Evolutionary conservation across 73 alveolate genomes (phyloP).

Genomic region (Stentor coeruleus): DNA sequence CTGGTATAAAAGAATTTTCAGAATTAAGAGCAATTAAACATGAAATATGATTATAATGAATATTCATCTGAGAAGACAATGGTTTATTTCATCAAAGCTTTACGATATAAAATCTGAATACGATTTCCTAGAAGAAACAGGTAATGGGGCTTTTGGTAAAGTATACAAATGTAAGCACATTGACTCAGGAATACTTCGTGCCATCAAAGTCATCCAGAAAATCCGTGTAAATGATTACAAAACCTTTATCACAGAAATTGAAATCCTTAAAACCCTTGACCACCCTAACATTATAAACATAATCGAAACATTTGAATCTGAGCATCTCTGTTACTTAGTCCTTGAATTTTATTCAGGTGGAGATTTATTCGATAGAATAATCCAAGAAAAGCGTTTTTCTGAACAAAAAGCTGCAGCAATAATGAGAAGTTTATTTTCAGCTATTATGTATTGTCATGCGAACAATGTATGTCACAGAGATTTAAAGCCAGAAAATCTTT

Average conservation of each 20-base stretch:
- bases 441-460: conserved; percentile 57
- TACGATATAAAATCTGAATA: too few relatives aligned
- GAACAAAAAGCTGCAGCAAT: conserved; percentile 40
- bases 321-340: conserved; percentile 26
- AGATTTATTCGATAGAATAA: conserved; percentile 43
- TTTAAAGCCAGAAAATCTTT: conserved; percentile 62
- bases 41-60: too few relatives aligned
- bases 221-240: too few relatives aligned
- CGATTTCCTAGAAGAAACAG: too few relatives aligned
- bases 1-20: too few relatives aligned
- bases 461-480: conserved; percentile 60
- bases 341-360: conserved; percentile 43
- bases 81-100: too few relatives aligned
- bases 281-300: conserved; percentile 51
- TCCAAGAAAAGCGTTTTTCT: conserved; percentile 34
- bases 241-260: conserved; percentile 32
- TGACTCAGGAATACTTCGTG: too few relatives aligned
- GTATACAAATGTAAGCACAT: too few relatives aligned
- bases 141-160: too few relatives aligned
- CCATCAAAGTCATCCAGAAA: too few relatives aligned
- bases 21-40: too few relatives aligned
- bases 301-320: conserved; percentile 38
- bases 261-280: conserved; percentile 36
- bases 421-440: conserved; percentile 40
- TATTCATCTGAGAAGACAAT: too few relatives aligned